Percentiles rank a stretch among this genome's conserved stretches.
Evolutionary conservation across 257 asterid species (phyloP).

Genomic region (Capsicum chinense): DNA sequence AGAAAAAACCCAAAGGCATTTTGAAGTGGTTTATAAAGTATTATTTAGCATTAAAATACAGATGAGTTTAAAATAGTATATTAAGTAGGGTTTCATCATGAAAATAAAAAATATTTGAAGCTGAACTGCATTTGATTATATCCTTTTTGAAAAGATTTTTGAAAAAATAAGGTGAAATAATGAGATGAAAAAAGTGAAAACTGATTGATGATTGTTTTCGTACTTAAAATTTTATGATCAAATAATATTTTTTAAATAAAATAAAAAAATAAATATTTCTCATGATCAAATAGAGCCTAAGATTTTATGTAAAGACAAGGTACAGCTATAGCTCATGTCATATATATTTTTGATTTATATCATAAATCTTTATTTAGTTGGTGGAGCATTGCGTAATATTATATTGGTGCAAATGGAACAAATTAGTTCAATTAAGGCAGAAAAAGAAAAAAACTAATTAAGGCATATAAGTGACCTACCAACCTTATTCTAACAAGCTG

Average conservation of each 20-base stretch:
- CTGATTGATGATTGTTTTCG: too few relatives aligned
- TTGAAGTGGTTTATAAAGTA: not conserved
- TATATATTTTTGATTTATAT: too few relatives aligned
- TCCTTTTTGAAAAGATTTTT: too few relatives aligned
- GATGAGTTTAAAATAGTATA: not conserved
- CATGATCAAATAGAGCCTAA: too few relatives aligned
- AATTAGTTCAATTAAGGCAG: not conserved
- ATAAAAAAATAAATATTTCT: too few relatives aligned
- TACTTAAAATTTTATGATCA: too few relatives aligned
- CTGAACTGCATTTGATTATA: too few relatives aligned
- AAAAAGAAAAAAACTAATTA: not conserved
- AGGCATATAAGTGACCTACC: conserved; percentile 33
- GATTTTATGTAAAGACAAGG: not conserved
- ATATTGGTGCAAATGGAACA: not conserved
- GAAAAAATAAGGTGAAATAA: too few relatives aligned
- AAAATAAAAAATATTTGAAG: too few relatives aligned
- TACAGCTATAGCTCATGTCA: not conserved
- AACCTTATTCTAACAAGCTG: conserved; percentile 38
- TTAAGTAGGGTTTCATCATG: too few relatives aligned
- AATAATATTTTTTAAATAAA: too few relatives aligned
- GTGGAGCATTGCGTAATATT: not conserved
- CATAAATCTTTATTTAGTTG: not conserved
- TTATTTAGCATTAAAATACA: not conserved
- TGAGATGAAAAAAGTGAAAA: too few relatives aligned
- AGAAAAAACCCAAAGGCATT: not conserved